Percentiles rank a stretch among this genome's conserved stretches.
Evolutionary conservation across 768 basidiomycete genomes (phyloP).

Genomic region (Suillus occidentalis): DNA sequence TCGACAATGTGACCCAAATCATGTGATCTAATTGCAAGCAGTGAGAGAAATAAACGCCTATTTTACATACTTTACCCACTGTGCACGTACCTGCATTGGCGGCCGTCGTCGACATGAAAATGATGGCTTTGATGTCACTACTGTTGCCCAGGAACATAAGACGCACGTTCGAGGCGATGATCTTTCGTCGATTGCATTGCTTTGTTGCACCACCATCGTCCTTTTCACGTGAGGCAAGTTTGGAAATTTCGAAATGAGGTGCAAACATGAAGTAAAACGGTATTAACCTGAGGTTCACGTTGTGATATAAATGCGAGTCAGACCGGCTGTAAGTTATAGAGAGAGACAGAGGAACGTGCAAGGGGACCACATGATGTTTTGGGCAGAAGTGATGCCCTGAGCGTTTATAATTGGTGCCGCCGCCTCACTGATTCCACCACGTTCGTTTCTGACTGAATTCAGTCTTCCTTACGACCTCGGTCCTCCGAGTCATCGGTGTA

Average conservation of each 20-base stretch:
- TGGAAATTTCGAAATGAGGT: background rate
- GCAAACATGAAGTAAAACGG: background rate
- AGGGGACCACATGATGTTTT: background rate
- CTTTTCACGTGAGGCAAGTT: background rate
- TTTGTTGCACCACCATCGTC: background rate
- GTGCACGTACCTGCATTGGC: background rate
- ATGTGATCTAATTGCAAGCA: background rate
- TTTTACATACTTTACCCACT: background rate
- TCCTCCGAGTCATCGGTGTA: background rate
- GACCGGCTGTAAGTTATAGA: background rate
- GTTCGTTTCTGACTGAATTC: too few relatives aligned
- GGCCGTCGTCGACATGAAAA: background rate
- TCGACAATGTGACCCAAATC: background rate
- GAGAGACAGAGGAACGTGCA: background rate
- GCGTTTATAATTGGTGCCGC: background rate
- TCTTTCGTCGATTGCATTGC: background rate
- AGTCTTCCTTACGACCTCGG: background rate
- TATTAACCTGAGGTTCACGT: background rate
- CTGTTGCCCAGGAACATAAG: background rate
- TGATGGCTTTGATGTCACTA: too few relatives aligned
- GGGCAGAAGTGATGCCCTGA: background rate
- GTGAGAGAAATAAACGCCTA: background rate
- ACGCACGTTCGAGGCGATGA: constrained; percentile 6
- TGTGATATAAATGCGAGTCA: background rate
- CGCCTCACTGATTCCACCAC: too few relatives aligned